A percentile compares a stretch with the other conserved stretches of the same genome.
phyloP scores from a whole-genome alignment of 2,329 filamentous ascomycete species.

The Fusarium haematococcum region DNA sequence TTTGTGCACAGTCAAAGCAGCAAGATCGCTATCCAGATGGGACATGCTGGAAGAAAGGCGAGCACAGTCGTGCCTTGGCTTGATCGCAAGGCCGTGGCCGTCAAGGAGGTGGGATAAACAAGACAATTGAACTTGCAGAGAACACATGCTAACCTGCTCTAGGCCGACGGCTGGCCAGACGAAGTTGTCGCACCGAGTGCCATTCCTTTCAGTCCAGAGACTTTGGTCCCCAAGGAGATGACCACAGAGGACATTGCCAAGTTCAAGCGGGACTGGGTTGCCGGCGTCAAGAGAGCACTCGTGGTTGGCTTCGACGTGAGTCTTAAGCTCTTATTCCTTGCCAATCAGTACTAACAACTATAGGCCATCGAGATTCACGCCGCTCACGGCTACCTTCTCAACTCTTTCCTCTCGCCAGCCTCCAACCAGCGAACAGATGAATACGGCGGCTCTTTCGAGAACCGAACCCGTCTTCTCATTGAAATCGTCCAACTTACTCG shows the following conservation, averaged over 20 bases:
- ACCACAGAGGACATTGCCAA: constrained; percentile 37
- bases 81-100: constrained; percentile 39
- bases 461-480: constrained; percentile 59
- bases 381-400: constrained; percentile 65
- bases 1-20: constrained; percentile 72
- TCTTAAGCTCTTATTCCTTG: background rate
- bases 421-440: constrained; percentile 65
- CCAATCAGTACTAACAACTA: background rate
- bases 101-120: constrained; percentile 31
- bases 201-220: constrained; percentile 35
- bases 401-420: constrained; percentile 61
- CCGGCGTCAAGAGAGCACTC: constrained; percentile 35
- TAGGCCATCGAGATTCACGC: constrained; percentile 51
- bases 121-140: too few species aligned
- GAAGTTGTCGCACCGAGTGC: constrained; percentile 38
- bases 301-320: constrained; percentile 38
- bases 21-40: constrained; percentile 76
- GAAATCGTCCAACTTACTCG: constrained; percentile 54
- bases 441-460: constrained; percentile 59
- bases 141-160: background rate
- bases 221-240: constrained; percentile 38
- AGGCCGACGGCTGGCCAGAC: constrained; percentile 44
- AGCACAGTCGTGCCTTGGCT: constrained; percentile 49
- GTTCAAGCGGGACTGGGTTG: constrained; percentile 39
- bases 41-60: constrained; percentile 73